Base-by-base conservation (phyloP, 1,284 basidiomycete genomes). In the Peniophora sp. region DNA sequence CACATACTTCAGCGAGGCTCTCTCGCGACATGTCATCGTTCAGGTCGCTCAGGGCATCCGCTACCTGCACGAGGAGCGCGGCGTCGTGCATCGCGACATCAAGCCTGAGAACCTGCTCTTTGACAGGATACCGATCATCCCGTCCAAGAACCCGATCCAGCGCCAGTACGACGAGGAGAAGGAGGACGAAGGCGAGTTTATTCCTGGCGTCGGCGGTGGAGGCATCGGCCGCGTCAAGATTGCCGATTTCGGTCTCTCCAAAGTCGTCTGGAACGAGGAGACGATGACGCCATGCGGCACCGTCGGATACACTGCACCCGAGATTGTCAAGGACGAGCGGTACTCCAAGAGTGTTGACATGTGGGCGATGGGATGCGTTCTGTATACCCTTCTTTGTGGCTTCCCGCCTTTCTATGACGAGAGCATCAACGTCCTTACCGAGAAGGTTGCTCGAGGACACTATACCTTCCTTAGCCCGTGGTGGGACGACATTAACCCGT, bases 371-470 rank as follows among this genome's bases (percentile, higher is more conserved):
- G 97, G 97, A 25, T 99, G 97, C 67, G 97, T 99, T 20, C 77
- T 99, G 3, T 99, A 99, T 71, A 99, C 97, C 1, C 74, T 99
- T 2, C 81, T 99, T n/a, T 99, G 97, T 63, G 97, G 96, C 49
- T 97, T 97, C 74, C 93, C 94, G 50, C 92, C 97, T 0, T 99
- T 99, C 74, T 99, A 99, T 69, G 97, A 99, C 60, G 97, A 99
- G 69, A 96, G 92, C 63, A 99, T 99, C 71, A 93, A 91, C 60
- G 92, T 97, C 45, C 78, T 99, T 47, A 99, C 97, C 0, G 96
- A 99, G 68, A 99, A 99, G 70, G 97, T 99, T 17, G 97, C 97
- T 1, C 78, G 89, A 56, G 97, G 97, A 6, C 89, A 97, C 67
- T 99, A 98, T 69, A 98, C 97, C 0, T 99, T 99, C 76, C 72